These are phyloP conservation scores for Tolypocladium endophyticum DNA, from an alignment of 2,329 filamentous ascomycete genomes.

Conservation along the genomic window DNA sequence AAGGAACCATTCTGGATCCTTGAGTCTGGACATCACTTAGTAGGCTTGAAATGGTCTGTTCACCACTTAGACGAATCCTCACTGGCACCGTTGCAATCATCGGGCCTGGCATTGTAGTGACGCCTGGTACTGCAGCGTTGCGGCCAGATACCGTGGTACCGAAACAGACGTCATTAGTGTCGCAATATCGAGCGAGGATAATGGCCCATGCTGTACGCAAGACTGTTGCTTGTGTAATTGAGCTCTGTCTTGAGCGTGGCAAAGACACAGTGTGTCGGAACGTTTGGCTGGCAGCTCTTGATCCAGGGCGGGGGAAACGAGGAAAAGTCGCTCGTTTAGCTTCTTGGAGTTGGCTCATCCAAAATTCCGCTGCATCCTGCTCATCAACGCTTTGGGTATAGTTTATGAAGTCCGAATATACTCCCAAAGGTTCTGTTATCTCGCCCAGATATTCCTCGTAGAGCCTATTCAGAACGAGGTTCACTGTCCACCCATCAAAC, in stretches of 20 bases:
- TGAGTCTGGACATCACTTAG: slow-evolving; percentile 5
- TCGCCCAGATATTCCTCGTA: background rate
- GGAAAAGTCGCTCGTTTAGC: too few relatives aligned
- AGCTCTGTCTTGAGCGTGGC: background rate
- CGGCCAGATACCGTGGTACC: background rate
- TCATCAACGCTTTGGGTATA: too few relatives aligned
- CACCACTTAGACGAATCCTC: background rate
- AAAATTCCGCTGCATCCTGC: too few relatives aligned
- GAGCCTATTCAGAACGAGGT: slow-evolving; percentile 2
- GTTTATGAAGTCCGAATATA: too few relatives aligned
- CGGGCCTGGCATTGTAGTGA: background rate
- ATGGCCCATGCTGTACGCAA: background rate
- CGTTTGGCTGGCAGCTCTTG: too few relatives aligned
- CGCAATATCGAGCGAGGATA: background rate
- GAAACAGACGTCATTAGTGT: background rate
- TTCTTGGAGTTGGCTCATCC: too few relatives aligned
- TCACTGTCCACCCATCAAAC: slow-evolving; percentile 15
- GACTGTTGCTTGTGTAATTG: background rate
- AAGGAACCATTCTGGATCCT: slow-evolving; percentile 3
- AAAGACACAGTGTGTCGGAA: background rate
- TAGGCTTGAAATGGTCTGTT: background rate
- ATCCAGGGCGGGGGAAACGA: too few relatives aligned
- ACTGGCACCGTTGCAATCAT: background rate
- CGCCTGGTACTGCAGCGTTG: background rate
- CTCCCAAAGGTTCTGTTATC: too few relatives aligned